Conservation (phyloP, 2,329 filamentous ascomycete species). For the Claviceps pazoutovae region DNA sequence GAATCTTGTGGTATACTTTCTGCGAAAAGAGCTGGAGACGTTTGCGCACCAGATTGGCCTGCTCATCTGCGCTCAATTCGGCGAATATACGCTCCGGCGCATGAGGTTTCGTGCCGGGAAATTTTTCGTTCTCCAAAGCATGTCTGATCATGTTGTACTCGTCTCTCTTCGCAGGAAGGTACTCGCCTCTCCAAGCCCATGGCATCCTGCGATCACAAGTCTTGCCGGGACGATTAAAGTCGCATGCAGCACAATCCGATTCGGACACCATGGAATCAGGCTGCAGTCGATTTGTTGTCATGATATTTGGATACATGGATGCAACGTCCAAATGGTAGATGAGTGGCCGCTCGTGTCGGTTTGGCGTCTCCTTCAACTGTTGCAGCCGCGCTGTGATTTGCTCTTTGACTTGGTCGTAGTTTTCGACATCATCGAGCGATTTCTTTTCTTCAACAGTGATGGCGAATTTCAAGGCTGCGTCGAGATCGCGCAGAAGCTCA, state of each 20-base stretch:
- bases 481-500: slow-evolving; percentile 73
- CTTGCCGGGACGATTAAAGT: slow-evolving; percentile 95
- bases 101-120: slow-evolving; percentile 65
- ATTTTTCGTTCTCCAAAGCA: slow-evolving; percentile 80
- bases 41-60: slow-evolving; percentile 68
- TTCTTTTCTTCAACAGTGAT: slow-evolving; percentile 76
- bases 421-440: slow-evolving; percentile 61
- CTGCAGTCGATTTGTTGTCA: slow-evolving; percentile 96
- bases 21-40: slow-evolving; percentile 86
- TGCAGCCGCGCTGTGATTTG: slow-evolving; percentile 63
- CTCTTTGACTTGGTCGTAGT: slow-evolving; percentile 71
- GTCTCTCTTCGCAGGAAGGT: slow-evolving; percentile 85
- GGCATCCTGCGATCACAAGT: slow-evolving; percentile 89
- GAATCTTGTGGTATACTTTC: slow-evolving; percentile 99
- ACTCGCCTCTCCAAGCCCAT: slow-evolving; percentile 97
- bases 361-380: slow-evolving; percentile 67
- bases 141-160: slow-evolving; percentile 99
- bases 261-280: slow-evolving; percentile 99
- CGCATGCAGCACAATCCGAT: slow-evolving; percentile 89
- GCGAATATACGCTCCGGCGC: slow-evolving; percentile 61
- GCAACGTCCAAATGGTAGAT: slow-evolving; percentile 98
- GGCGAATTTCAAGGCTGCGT: slow-evolving; percentile 79
- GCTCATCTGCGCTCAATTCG: slow-evolving; percentile 70
- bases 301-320: slow-evolving; percentile 99
- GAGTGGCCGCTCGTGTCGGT: slow-evolving; percentile 69